Percentiles rank a stretch among this genome's conserved stretches.
Evolutionary conservation across 306 rosid species (phyloP).

Genomic region (Rubus parviflorus): DNA sequence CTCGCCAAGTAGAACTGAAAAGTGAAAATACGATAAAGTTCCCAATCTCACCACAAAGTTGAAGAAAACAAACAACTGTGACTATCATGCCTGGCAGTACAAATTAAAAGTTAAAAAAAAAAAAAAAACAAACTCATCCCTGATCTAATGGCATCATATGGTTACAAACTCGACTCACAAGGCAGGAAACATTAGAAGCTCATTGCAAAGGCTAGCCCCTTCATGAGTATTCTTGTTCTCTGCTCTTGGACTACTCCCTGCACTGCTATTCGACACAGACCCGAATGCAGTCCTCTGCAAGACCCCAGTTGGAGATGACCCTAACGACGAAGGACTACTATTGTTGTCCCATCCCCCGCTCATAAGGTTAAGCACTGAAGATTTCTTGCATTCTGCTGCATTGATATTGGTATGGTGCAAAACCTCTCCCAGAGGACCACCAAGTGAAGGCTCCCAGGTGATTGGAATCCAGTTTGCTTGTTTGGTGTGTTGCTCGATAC

Average conservation of each 20-base stretch:
- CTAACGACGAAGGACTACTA: slow-evolving; percentile 49
- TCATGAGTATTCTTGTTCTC: slow-evolving; percentile 55
- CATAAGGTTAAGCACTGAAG: slow-evolving; percentile 77
- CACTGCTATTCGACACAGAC: slow-evolving; percentile 83
- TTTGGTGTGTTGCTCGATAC: slow-evolving; percentile 36
- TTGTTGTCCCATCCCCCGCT: slow-evolving; percentile 74
- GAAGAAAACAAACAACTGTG: neutral
- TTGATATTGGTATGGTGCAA: slow-evolving; percentile 52
- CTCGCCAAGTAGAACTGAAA: neutral
- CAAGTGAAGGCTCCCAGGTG: slow-evolving; percentile 77
- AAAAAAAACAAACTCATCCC: neutral
- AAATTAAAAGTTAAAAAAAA: neutral
- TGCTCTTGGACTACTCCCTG: slow-evolving; percentile 89
- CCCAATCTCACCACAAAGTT: neutral
- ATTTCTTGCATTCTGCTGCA: slow-evolving; percentile 39
- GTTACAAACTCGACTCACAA: slow-evolving; percentile 17
- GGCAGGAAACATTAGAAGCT: slow-evolving; percentile 49
- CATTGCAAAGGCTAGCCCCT: slow-evolving; percentile 69
- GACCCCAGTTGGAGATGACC: slow-evolving; percentile 89
- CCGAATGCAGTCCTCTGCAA: slow-evolving; percentile 73
- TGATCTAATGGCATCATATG: neutral
- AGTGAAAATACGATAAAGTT: neutral
- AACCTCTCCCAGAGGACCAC: slow-evolving; percentile 95
- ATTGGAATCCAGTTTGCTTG: slow-evolving; percentile 78
- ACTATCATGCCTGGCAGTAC: neutral